A percentile compares a stretch with the other conserved stretches of the same genome.
phyloP scores from a whole-genome alignment of 805 yeast genomes.

The Pichia paraexigua region DNA sequence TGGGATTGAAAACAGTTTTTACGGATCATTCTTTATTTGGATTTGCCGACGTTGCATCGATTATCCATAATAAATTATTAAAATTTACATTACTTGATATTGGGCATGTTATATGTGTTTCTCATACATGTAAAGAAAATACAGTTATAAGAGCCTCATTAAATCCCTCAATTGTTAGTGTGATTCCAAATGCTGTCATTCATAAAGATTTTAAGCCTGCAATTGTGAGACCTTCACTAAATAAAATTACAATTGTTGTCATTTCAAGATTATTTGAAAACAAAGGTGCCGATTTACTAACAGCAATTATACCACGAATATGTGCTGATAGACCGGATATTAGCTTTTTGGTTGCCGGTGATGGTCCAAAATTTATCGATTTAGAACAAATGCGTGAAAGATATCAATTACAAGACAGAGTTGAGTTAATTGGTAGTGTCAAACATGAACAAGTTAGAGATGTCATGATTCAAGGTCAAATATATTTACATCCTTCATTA shows the following conservation, averaged over 20 bases:
- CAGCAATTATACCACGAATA: constrained; percentile 76
- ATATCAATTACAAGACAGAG: constrained; percentile 78
- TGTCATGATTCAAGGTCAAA: constrained; percentile 89
- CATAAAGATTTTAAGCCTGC: constrained; percentile 69
- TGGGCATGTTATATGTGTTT: constrained; percentile 93
- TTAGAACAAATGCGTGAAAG: constrained; percentile 92
- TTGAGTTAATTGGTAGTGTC: constrained; percentile 76
- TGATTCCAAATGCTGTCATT: constrained; percentile 93
- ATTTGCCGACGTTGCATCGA: constrained; percentile 76
- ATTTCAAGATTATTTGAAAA: constrained; percentile 91
- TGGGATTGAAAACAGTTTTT: constrained; percentile 87
- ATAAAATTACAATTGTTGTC: constrained; percentile 71
- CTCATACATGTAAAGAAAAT: constrained; percentile 94
- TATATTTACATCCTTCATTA: constrained; percentile 84
- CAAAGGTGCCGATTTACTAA: constrained; percentile 87
- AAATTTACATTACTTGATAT: constrained; percentile 79
- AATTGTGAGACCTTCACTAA: constrained; percentile 22
- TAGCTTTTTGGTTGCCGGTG: constrained; percentile 85
- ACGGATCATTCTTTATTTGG: constrained; percentile 97
- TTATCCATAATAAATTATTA: constrained; percentile 77
- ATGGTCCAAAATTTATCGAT: constrained; percentile 92
- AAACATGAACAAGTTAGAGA: constrained; percentile 90
- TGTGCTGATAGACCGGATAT: constrained; percentile 59
- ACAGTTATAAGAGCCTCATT: constrained; percentile 81
- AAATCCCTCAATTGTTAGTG: constrained; percentile 72